Evolutionary conservation across 495 filamentous ascomycete genomes (phyloP).

Genomic region (Lentithecium fluviatile): DNA sequence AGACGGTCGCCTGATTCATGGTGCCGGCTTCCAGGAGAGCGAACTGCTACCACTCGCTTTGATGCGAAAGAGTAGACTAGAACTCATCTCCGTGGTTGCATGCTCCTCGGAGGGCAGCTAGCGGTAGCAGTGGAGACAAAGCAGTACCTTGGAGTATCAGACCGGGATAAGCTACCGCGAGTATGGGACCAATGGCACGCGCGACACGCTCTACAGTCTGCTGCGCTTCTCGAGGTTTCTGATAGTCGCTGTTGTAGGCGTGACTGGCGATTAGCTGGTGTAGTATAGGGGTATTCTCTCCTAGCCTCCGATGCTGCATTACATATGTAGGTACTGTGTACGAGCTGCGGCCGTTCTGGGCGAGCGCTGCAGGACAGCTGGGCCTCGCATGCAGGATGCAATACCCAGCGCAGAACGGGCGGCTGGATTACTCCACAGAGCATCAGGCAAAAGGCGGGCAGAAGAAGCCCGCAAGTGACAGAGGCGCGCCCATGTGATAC

Average conservation of each 20-base stretch:
- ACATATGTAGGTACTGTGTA: conserved; percentile 11
- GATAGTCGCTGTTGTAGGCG: too few relatives aligned
- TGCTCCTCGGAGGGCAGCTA: background rate
- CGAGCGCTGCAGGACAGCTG: too few relatives aligned
- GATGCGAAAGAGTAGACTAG: background rate
- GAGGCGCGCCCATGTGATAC: conserved; percentile 8
- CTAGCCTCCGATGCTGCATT: conserved; percentile 8
- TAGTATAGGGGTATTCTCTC: background rate
- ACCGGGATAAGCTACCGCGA: background rate
- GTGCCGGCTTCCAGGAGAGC: too few relatives aligned
- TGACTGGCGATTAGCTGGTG: too few relatives aligned
- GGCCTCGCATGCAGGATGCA: conserved; percentile 9
- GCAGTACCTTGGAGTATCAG: background rate
- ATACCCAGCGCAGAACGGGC: conserved; percentile 9
- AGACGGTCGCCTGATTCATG: too few relatives aligned
- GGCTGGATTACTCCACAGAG: conserved; percentile 2
- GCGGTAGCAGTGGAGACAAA: background rate
- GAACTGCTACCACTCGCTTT: background rate
- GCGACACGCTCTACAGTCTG: background rate
- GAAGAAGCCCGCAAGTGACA: background rate
- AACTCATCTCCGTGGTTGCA: background rate
- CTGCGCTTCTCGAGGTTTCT: background rate
- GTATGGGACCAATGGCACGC: background rate
- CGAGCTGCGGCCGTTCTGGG: background rate
- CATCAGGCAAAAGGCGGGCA: background rate